A percentile compares a stretch with the other conserved stretches of the same genome.
phyloP scores from a whole-genome alignment of 495 filamentous ascomycete genomes.

The Daldinia childiae region DNA sequence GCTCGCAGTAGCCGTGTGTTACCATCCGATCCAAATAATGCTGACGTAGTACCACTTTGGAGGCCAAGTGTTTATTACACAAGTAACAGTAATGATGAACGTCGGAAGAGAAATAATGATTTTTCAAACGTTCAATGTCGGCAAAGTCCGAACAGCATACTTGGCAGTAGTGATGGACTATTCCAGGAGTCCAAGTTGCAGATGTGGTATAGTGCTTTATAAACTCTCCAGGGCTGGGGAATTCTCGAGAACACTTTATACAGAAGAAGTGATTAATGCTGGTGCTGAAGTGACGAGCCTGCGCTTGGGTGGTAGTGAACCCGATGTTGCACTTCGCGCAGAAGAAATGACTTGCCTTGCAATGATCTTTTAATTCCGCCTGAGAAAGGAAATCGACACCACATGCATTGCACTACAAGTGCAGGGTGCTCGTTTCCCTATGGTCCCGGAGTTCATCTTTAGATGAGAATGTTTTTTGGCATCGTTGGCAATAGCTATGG shows the following conservation, averaged over 20 bases:
- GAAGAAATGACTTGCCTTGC: constrained; percentile 6
- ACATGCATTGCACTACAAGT: constrained; percentile 30
- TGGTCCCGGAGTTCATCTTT: neutral
- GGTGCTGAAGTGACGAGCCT: neutral
- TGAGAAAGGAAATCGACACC: constrained; percentile 12
- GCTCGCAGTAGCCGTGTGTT: constrained; percentile 4
- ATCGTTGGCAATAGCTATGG: constrained; percentile 2
- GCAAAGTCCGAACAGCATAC: constrained; percentile 14
- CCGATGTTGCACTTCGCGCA: constrained; percentile 6
- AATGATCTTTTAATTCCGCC: neutral
- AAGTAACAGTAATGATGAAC: neutral
- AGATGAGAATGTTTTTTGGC: neutral
- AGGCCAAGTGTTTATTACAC: neutral
- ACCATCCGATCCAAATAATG: neutral
- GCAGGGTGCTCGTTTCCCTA: neutral
- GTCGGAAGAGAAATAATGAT: constrained; percentile 9
- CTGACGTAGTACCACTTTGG: neutral
- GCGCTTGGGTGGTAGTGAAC: neutral
- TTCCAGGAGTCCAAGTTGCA: neutral
- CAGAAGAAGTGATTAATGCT: constrained; percentile 11
- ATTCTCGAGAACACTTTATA: constrained; percentile 4
- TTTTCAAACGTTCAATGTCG: neutral
- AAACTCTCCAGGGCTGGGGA: neutral
- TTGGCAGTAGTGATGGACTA: constrained; percentile 5
- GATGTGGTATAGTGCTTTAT: neutral